Base-by-base conservation (phyloP, 2,329 filamentous ascomycete species). In the Colletotrichum euphorbiae region DNA sequence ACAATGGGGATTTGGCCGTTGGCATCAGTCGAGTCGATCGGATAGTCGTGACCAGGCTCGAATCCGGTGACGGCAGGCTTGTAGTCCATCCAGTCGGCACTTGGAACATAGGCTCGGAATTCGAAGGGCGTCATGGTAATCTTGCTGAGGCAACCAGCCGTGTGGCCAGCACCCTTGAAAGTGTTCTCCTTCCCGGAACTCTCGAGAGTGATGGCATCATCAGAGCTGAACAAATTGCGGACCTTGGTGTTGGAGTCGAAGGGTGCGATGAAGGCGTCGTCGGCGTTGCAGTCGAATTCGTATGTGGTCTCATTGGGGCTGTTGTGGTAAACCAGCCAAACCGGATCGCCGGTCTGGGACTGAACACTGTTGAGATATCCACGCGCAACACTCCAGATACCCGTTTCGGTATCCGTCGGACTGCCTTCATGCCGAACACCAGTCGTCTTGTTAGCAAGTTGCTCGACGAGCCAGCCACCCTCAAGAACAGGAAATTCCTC, bases 161-260 rank as follows among this genome's bases (percentile, higher is more conserved):
- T 78, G 3, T 81, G 75, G 0, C 74, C 78, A 1, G 83, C 83
- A 2, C 80, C 80, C 62, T 83, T 82, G 48, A 87, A 79, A 12
- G 80, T 81, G 43, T 88, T 79, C 33, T 77, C 78, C 4, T 80
- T 75, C 1, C 79, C 75, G 1, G 86, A 84, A 1, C 76, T 74
- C 55, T 80, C 79, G n/a, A 91, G 77, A 0, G 77, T 82, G 64
- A 84, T 78, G 69, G 87, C 82, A 24, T 89, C 87, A 71, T 87
- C 88, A 0, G 88, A 88, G 72, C 85, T 87, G 74, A 91, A 89
- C 12, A 91, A 74, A 72, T 90, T 90, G 73, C 85, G 87, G 69
- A 91, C 88, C 1, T 81, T 85, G 1, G 82, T 85, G 12, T 82
- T 84, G 2, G 77, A 84, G 4, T 78, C 78, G 65, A 88, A 91